Conservation (phyloP, 495 filamentous ascomycete species). For the Pseudevernia furfuracea region DNA sequence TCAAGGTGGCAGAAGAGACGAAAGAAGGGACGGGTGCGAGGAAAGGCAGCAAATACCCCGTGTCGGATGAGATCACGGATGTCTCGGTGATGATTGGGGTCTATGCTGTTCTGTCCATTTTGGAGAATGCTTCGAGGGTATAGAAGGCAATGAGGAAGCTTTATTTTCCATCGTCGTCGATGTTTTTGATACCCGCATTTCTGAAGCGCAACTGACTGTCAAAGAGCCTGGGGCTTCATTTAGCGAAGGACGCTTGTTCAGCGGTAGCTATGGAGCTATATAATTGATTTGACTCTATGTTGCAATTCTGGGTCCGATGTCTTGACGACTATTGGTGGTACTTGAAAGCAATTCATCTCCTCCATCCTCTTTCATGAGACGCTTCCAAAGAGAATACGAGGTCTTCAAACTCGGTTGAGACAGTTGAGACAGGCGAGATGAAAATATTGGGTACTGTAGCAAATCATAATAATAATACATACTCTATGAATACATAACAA, state of each 20-base stretch:
- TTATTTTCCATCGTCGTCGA: neutral
- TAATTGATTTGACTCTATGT: no score
- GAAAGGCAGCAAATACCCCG: slow-evolving; percentile 32
- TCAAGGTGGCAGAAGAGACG: slow-evolving; percentile 29
- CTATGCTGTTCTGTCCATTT: slow-evolving; percentile 26
- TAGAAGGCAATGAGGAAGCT: neutral
- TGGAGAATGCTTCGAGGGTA: slow-evolving; percentile 21
- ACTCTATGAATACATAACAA: no score
- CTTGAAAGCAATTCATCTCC: no score
- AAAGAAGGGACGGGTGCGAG: slow-evolving; percentile 23
- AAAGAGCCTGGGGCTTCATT: no score
- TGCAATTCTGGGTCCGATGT: no score
- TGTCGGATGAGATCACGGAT: slow-evolving; percentile 32
- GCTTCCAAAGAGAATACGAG: neutral
- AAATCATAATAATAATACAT: no score
- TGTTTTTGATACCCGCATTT: neutral
- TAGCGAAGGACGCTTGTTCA: no score
- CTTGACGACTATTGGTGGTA: no score
- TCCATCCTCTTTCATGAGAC: neutral
- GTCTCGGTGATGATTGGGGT: slow-evolving; percentile 32
- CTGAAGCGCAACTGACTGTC: neutral
- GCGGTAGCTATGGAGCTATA: no score
- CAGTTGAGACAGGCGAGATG: no score
- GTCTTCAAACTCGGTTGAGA: no score
- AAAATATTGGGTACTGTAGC: no score